Evolutionary conservation across 2,329 filamentous ascomycete genomes (phyloP).

Genomic region (Penicillium freii): DNA sequence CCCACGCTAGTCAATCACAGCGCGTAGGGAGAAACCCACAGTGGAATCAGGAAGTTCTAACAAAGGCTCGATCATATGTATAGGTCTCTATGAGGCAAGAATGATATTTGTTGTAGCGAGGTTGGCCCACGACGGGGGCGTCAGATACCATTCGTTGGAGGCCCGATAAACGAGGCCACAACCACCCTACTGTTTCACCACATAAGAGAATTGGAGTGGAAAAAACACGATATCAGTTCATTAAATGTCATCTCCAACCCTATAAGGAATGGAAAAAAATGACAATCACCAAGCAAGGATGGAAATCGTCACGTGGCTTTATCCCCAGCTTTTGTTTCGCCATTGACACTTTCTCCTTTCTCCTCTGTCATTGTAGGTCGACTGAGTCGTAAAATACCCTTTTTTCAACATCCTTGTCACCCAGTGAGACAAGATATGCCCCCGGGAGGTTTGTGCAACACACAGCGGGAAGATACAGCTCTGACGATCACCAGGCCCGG

Average conservation of each 20-base stretch:
- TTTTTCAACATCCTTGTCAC: neutral
- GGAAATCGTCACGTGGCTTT: neutral
- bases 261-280: neutral
- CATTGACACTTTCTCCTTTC: neutral
- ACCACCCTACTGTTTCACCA: neutral
- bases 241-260: neutral
- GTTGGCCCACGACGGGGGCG: too few species aligned
- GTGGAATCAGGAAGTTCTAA: neutral
- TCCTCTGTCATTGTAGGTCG: neutral
- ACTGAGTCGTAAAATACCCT: neutral
- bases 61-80: neutral
- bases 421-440: neutral
- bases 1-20: neutral
- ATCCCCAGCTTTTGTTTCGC: neutral
- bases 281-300: too few species aligned
- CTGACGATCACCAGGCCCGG: slow-evolving; percentile 24
- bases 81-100: too few species aligned
- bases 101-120: neutral
- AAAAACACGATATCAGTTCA: too few species aligned
- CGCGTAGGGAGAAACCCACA: neutral
- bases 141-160: too few species aligned
- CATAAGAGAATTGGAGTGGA: neutral
- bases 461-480: neutral
- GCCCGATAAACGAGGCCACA: too few species aligned
- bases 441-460: neutral